A percentile compares a stretch with the other conserved stretches of the same genome.
Conservation (phyloP, 1,139 yeast species). For the Meyerozyma carpophila region DNA sequence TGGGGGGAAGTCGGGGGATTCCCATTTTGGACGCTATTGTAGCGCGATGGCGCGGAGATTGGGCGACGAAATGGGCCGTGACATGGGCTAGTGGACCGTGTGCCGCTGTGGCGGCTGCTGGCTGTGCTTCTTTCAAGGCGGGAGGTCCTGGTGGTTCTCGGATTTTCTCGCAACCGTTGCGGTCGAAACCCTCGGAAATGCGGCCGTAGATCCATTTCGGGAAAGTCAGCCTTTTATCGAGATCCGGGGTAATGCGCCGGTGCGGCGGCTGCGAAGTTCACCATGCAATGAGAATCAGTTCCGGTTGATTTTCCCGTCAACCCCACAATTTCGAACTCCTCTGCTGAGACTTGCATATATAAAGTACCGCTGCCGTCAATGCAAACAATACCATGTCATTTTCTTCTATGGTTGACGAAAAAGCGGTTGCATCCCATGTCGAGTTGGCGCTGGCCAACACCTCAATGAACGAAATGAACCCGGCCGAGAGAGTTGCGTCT, state of each 20-base stretch:
- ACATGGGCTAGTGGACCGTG: too few relatives aligned
- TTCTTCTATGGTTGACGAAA: background rate
- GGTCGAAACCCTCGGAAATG: background rate
- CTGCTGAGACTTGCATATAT: background rate
- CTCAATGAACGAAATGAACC: background rate
- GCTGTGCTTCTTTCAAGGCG: too few relatives aligned
- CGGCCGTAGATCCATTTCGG: background rate
- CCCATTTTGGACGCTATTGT: background rate
- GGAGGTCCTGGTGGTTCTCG: too few relatives aligned
- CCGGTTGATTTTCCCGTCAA: background rate
- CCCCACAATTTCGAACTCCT: background rate
- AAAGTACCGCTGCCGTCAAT: background rate
- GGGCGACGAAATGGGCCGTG: too few relatives aligned
- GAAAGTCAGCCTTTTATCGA: too few relatives aligned
- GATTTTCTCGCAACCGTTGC: too few relatives aligned
- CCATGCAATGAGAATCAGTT: background rate
- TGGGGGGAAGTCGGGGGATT: background rate
- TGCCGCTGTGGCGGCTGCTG: too few relatives aligned
- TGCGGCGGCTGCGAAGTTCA: background rate
- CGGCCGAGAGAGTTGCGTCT: background rate
- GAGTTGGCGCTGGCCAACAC: background rate
- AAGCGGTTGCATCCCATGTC: background rate
- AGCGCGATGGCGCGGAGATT: background rate
- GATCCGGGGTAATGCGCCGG: background rate
- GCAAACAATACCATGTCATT: background rate